phyloP scores from a whole-genome alignment of 768 basidiomycete genomes.

The Mycena latifolia region DNA sequence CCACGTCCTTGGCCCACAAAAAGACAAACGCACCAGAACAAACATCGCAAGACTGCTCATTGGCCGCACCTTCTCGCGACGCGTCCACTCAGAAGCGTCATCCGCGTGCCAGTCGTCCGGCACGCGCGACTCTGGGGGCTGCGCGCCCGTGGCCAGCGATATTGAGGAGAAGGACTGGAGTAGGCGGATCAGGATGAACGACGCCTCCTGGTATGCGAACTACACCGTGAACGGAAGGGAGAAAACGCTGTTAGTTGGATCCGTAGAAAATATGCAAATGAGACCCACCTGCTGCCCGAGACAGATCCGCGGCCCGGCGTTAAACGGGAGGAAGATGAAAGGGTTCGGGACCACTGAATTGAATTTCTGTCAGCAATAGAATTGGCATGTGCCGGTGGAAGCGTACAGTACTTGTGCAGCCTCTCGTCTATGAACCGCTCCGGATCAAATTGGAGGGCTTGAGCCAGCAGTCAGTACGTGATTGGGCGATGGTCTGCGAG shows the following conservation, averaged over 20 bases:
- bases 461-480: too few species aligned
- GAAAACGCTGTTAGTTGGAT: too few species aligned
- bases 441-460: conserved; percentile 67
- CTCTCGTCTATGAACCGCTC: conserved; percentile 77
- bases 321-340: conserved; percentile 64
- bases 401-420: conserved; percentile 62
- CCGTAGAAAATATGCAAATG: too few species aligned
- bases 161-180: conserved; percentile 67
- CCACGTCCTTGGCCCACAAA: too few species aligned
- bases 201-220: conserved; percentile 77
- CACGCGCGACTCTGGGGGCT: conserved; percentile 44
- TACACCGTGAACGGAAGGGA: conserved; percentile 41
- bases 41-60: too few species aligned
- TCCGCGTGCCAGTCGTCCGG: too few species aligned
- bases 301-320: conserved; percentile 64
- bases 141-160: conserved; percentile 57
- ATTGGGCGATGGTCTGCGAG: too few species aligned
- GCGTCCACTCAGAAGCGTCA: too few species aligned
- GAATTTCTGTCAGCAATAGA: neutral
- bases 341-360: conserved; percentile 31
- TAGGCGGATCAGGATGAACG: conserved; percentile 72
- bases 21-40: too few species aligned
- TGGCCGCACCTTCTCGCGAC: too few species aligned
- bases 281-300: conserved; percentile 59
- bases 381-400: neutral